phyloP scores from a whole-genome alignment of 345 rosid species.

The Luvunga scandens region DNA sequence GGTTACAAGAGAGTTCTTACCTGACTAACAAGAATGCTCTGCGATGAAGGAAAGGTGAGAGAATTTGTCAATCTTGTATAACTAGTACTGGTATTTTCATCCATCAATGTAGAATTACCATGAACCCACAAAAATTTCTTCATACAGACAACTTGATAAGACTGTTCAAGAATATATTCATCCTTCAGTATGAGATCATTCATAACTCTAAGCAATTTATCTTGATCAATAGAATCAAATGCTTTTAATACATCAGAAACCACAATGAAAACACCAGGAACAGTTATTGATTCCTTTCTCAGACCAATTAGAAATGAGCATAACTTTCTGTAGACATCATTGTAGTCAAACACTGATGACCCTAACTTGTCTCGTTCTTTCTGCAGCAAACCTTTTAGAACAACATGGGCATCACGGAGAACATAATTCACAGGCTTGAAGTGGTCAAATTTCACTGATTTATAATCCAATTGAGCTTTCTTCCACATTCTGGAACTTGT shows the following conservation, averaged over 20 bases:
- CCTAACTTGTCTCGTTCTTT: slow-evolving; percentile 70
- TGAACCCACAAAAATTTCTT: slow-evolving; percentile 47
- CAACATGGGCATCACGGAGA: slow-evolving; percentile 66
- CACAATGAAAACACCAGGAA: slow-evolving; percentile 57
- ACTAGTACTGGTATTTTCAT: slow-evolving; percentile 16
- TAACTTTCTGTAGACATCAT: slow-evolving; percentile 69
- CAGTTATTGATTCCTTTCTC: slow-evolving; percentile 40
- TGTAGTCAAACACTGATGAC: slow-evolving; percentile 81
- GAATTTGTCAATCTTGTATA: slow-evolving; percentile 38
- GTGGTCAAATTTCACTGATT: slow-evolving; percentile 6
- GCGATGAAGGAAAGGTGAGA: slow-evolving; percentile 36
- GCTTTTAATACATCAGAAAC: slow-evolving; percentile 84
- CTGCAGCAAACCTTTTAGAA: slow-evolving; percentile 63
- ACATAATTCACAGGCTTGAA: slow-evolving; percentile 46
- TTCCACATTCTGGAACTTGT: slow-evolving; percentile 9
- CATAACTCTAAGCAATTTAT: slow-evolving; percentile 54
- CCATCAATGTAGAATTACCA: slow-evolving; percentile 32
- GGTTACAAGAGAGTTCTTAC: slow-evolving; percentile 28
- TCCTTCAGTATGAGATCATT: slow-evolving; percentile 47
- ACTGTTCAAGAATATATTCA: slow-evolving; percentile 42
- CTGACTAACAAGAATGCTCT: slow-evolving; percentile 53
- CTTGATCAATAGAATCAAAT: slow-evolving; percentile 77
- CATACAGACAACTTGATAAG: slow-evolving; percentile 45
- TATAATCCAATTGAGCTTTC: slow-evolving; percentile 1
- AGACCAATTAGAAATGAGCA: slow-evolving; percentile 51